Base-by-base conservation (phyloP, 768 basidiomycete species). In the Leccinum fibrillosum region DNA sequence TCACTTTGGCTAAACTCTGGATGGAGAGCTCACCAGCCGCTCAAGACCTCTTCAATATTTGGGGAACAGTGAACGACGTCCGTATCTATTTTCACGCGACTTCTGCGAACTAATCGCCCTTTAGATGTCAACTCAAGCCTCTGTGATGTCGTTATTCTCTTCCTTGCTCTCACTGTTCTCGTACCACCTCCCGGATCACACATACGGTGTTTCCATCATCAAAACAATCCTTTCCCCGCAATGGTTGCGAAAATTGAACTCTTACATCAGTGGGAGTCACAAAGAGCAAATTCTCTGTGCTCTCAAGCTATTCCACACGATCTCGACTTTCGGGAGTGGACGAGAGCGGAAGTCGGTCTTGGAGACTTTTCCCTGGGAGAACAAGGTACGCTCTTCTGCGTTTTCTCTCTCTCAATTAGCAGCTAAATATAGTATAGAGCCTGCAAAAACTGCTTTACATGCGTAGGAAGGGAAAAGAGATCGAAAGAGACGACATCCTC, bases 361-460 rank as follows among this genome's bases (percentile, higher is more conserved):
- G 26, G 90, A 92, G 54, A 77, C 77, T 0, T 90, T 93, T 71
- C 81, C 83, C 6, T 93, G 91, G 91, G 89, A 90, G 57, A 77
- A 80, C 30, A 92, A 91, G 78, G 91, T 86, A 53, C 2, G 72
- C 8, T 9, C 30, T 53, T n/a, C 10, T 26, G 11, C 57, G 19
- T 19, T 19, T 9, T 44, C 26, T 28, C 8, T 28, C 1, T 19
- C 11, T 52, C 49, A 13, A 25, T 60, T 54, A 23, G 53, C 54
- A 25, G 56, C 55, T 59, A 26, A 53, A 49, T 30, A 37, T 7
- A 1, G 5, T 34, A 5, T 53, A 92, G 90, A 80, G 80, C 25
- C 74, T 91, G 3, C 80, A 83, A 3, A 90, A 85, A 72, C 68
- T 93, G 1, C 67, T 90, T 25, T 76, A 80, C 42, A 89, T 90